Base-by-base conservation (phyloP, 192 early-diverging fungal species). In the Chytriomyces hyalinus region DNA sequence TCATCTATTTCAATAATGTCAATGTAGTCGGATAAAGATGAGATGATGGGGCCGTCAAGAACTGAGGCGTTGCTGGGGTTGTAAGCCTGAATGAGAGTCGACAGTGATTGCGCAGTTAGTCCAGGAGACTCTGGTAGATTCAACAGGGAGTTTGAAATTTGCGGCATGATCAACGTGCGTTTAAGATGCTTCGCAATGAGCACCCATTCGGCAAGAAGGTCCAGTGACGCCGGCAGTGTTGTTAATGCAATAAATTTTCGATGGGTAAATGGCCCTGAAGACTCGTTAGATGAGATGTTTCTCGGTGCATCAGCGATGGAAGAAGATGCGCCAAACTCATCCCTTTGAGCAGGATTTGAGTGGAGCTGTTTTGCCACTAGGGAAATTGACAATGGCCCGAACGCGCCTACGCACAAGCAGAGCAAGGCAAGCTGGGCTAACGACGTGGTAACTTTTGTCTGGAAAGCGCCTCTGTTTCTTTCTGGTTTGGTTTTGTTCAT, bases 171-270 rank as follows among this genome's bases (percentile, higher is more conserved):
- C 10, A 73, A 17, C 47, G 71, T 62, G 13, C 71, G 51, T 43
- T 73, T 73, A 3, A 73, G 71, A 7, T n/a, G 9, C 17, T 73
- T 61, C 10, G 71, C 57, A 20, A 73, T 73, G 6, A 62, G 44
- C 10, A 73, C 63, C 71, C 71, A 73, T 62, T 73, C 71, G 10
- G 71, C 71, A 20, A 73, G 71, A 2, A 45, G 61, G 7, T 36
- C 63, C 4, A 73, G 44, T 15, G 69, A 24, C 8, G 71, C 20
- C 20, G 71, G 71, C 7, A 73, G 11, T 10, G 71, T 62, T 4
- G 61, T 61, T 28, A 73, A 20, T 26, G 71, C 71, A 43, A 71
- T 71, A 36, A 49, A 71, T 49, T 68, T 43, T 4, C 46, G 67
- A 13, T 26, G 63, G 11, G 20, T 13, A 43, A 13, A 47, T 13